Conservation (phyloP, 495 filamentous ascomycete species). For the Durotheca rogersii region DNA sequence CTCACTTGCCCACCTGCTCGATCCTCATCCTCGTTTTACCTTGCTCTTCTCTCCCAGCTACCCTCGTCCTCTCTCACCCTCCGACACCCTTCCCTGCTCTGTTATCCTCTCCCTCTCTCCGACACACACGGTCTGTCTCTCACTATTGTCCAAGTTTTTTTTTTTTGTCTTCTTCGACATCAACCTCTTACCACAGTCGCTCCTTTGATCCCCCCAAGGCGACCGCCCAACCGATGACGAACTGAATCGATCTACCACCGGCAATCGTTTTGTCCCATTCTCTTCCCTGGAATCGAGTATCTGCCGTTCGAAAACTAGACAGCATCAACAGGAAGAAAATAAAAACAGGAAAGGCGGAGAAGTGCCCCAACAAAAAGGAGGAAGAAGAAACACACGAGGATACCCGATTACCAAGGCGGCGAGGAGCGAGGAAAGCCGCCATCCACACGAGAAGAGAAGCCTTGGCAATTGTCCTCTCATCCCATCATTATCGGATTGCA, state of each 20-base stretch:
- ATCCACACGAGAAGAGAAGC: constrained; percentile 18
- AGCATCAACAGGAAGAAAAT: not conserved
- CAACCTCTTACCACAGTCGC: constrained; percentile 18
- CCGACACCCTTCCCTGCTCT: constrained; percentile 14
- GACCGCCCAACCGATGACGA: constrained; percentile 3
- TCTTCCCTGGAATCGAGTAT: not conserved
- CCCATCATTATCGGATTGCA: constrained; percentile 24
- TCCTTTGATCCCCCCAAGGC: constrained; percentile 24
- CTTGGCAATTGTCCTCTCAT: constrained; percentile 16
- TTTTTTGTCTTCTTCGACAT: no score
- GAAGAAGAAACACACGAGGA: no score
- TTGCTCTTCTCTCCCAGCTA: not conserved
- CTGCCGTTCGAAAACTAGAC: not conserved
- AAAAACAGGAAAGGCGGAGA: constrained; percentile 2
- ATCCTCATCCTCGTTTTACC: not conserved
- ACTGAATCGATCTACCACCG: constrained; percentile 5
- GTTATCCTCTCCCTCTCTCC: constrained; percentile 11
- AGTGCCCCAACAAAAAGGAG: no score
- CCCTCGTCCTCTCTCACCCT: not conserved
- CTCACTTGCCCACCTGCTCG: no score
- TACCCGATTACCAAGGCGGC: no score
- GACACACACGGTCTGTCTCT: constrained; percentile 12
- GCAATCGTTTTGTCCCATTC: not conserved
- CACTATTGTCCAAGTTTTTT: no score
- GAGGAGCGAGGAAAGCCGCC: no score